A percentile compares a stretch with the other conserved stretches of the same genome.
These are phyloP conservation scores for Pseudoneurospora amorphoporcata DNA, from an alignment of 495 filamentous ascomycete species.

Conservation along the genomic window DNA sequence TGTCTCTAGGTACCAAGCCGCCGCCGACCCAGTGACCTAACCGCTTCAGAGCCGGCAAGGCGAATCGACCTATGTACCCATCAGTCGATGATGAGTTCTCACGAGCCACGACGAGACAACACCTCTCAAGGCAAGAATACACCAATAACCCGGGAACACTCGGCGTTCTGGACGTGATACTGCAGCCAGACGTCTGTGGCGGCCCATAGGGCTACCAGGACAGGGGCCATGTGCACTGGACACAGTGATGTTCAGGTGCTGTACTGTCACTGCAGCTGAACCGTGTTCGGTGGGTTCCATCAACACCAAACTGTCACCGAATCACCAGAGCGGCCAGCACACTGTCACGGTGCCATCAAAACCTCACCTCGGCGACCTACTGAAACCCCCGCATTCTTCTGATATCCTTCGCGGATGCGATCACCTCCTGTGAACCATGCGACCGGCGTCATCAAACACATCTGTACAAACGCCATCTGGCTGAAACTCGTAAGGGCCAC, in stretches of 20 bases:
- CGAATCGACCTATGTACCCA: neutral
- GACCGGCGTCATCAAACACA: no score
- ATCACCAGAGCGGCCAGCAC: neutral
- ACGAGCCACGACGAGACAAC: neutral
- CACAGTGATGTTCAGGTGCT: neutral
- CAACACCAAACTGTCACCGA: neutral
- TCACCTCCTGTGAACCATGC: no score
- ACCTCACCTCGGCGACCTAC: neutral
- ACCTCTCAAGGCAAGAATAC: neutral
- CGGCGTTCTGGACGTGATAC: neutral
- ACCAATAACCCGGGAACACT: neutral
- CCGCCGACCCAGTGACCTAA: neutral
- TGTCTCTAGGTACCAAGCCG: neutral
- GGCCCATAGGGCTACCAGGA: neutral
- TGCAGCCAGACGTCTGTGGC: neutral
- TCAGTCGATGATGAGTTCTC: neutral
- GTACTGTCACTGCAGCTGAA: neutral
- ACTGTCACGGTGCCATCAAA: neutral
- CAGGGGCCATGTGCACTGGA: neutral
- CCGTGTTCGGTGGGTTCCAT: neutral
- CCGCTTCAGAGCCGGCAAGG: neutral
- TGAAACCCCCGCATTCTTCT: neutral
- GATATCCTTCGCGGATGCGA: neutral
- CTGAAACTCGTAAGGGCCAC: neutral
- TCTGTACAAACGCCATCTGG: no score